Evolutionary conservation across 2,329 filamentous ascomycete species (phyloP), one percentile per base, ranked within the genome.

Genomic region (Emmonsiellopsis sp.): DNA sequence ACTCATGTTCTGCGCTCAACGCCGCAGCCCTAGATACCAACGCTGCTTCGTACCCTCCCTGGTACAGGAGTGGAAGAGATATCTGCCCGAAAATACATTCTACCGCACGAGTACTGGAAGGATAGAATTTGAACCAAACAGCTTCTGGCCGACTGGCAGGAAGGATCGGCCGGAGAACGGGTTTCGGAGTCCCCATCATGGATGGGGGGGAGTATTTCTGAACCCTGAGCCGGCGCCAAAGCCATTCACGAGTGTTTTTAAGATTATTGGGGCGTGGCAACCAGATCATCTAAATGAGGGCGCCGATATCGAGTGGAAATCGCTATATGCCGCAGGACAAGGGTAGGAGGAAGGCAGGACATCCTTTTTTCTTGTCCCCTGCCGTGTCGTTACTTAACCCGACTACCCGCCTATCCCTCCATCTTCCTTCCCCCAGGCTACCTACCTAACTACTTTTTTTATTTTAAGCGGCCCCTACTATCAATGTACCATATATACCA

Each of bases 1-100:
- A n/a, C 49, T 59, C 10, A 37, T 59, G 10, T 37, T 61, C n/a
- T 16, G 42, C 10, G 51, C 54, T 20, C 41, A 52, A 32, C 54
- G 55, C 15, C 59, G 57, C 55, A 16, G 15, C n/a, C 6, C 58
- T 61, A 11, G 48, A 55, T 35, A 58, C 59, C 13, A 51, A 49
- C 6, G 54, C 11, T 60, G 64, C 13, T 53, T 65, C 1, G 59
- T 79, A 2, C 78, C 78, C 1, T 61, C 66, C 7, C 59, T 76
- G 32, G 58, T 80, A n/a, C 62, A 67, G 46, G 75, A 79, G 60
- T 80, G 79, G 67, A 63, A 63, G 10, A 67, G 70, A 41, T 78
- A 79, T 54, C 52, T 81, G 7, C 72, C 72, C 0, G 65, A 66
- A 20, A 57, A 59, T 2, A 57, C 73, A 8, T 48, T 52, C 31